Evolutionary conservation across 1,284 basidiomycete species (phyloP), one percentile per base, ranked within the genome.

Genomic region (Phenoliferia sp.): DNA sequence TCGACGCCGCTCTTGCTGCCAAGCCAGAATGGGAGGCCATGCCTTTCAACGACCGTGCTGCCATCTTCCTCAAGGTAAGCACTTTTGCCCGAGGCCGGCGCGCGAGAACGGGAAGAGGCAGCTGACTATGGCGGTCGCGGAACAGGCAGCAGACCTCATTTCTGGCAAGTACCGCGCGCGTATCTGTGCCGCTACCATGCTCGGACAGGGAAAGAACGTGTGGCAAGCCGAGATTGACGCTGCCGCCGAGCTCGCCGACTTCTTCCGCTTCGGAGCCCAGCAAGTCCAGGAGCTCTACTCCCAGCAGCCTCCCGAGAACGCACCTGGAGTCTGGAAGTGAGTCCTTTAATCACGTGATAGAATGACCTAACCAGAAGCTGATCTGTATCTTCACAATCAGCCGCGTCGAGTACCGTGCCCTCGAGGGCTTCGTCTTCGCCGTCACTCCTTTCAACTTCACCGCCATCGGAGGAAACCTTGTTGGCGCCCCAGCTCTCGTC

Each of bases 141-240:
- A 1, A 26, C 58, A 73, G 72, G 93, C 94, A 2, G 94, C 94
- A 39, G 95, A 99, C 79, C 86, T 99, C 65, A 86, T 94, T 69
- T 88, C 90, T 74, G 89, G 89, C 69, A 98, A 98, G 84, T 80
- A 71, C 68, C 71, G 76, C 31, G 75, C 75, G 54, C 68, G 90
- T 81, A 84, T 99, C 63, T 86, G 98, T 82, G 96, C 96, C 35
- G 94, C 95, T 35, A 98, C 95, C 59, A 97, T 99, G 83, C 84
- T 99, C 57, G 95, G 95, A 17, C 95, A 99, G 82, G 95, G 96
- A 63, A 99, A 99, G 86, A 99, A 98, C 79, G 89, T 86, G 16
- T 99, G 95, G 95, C 95, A 99, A 82, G 96, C 95, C 29, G 95
- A 99, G 84, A 99, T 99, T 72, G 95, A 99, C 80, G 92, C 96